These are phyloP conservation scores for Beauveria pseudobassiana DNA, from an alignment of 2,329 filamentous ascomycete genomes.

Conservation along the genomic window DNA sequence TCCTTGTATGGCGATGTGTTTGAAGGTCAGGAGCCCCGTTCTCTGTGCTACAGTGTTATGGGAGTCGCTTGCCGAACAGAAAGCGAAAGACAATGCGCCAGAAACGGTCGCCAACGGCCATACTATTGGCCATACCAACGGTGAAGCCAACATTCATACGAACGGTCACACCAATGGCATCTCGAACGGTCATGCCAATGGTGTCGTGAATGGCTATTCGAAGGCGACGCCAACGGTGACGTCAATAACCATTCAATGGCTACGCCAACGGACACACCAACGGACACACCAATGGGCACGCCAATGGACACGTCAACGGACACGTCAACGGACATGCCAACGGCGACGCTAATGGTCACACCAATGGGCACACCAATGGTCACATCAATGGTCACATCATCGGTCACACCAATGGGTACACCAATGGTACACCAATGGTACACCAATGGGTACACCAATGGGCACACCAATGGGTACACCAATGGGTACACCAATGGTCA, in stretches of 20 bases:
- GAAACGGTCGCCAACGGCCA: slow-evolving; percentile 5
- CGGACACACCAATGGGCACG: neutral
- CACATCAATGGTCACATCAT: neutral
- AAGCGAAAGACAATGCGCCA: neutral
- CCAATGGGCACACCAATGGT: too few relatives aligned
- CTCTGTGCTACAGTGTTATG: slow-evolving; percentile 39
- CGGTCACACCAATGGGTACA: neutral
- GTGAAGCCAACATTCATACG: neutral
- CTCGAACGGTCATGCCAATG: neutral
- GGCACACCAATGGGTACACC: neutral
- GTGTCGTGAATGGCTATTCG: neutral
- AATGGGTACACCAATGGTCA: neutral
- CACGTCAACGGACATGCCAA: slow-evolving; percentile 10
- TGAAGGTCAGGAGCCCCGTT: slow-evolving; percentile 16
- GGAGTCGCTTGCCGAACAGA: slow-evolving; percentile 26
- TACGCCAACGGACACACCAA: slow-evolving; percentile 2
- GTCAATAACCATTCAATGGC: neutral
- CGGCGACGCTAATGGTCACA: neutral
- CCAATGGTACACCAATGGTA: neutral
- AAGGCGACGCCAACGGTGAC: neutral
- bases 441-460: neutral
- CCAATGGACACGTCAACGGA: slow-evolving; percentile 9
- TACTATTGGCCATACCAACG: slow-evolving; percentile 5
- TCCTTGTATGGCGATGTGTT: slow-evolving; percentile 28
- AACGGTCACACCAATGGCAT: slow-evolving; percentile 4